These are phyloP conservation scores for Yarrowia sp. DNA, from an alignment of 805 yeast genomes.

Conservation along the genomic window DNA sequence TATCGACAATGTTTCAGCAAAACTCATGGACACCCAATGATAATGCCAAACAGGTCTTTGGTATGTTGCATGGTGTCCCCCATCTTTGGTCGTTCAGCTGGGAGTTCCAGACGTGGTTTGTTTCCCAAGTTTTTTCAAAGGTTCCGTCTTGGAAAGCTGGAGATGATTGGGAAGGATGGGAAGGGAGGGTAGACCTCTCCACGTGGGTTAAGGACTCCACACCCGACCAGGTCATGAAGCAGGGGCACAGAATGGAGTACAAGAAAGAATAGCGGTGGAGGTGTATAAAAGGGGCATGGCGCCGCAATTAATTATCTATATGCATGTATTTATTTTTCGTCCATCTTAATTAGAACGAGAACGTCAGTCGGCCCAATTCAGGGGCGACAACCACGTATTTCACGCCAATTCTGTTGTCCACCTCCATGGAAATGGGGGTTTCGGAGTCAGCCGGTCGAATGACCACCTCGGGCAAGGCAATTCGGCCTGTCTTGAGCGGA, in stretches of 20 bases:
- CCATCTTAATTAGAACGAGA: slow-evolving; percentile 47
- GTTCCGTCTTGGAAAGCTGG: neutral
- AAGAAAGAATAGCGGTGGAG: neutral
- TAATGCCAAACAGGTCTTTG: slow-evolving; percentile 3
- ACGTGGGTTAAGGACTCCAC: neutral
- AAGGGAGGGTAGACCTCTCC: neutral
- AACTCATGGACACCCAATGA: neutral
- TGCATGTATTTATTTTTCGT: slow-evolving; percentile 8
- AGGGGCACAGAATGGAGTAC: neutral
- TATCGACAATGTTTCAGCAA: neutral
- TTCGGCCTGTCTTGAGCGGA: slow-evolving; percentile 74
- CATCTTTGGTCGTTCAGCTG: neutral
- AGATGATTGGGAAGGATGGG: slow-evolving; percentile 8
- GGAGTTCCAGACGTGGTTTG: neutral
- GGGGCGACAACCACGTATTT: slow-evolving; percentile 72
- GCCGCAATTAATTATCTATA: slow-evolving; percentile 17
- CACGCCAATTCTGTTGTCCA: slow-evolving; percentile 63
- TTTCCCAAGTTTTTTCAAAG: neutral
- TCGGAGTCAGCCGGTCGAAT: slow-evolving; percentile 39
- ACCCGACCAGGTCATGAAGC: neutral
- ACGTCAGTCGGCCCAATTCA: slow-evolving; percentile 57
- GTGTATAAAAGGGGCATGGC: neutral
- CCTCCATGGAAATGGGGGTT: slow-evolving; percentile 45
- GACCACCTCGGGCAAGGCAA: slow-evolving; percentile 61
- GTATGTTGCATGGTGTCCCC: neutral